Evolutionary conservation across 2,329 filamentous ascomycete species (phyloP), one percentile per base, ranked within the genome.

Genomic region (Penicillium psychrosexuale): DNA sequence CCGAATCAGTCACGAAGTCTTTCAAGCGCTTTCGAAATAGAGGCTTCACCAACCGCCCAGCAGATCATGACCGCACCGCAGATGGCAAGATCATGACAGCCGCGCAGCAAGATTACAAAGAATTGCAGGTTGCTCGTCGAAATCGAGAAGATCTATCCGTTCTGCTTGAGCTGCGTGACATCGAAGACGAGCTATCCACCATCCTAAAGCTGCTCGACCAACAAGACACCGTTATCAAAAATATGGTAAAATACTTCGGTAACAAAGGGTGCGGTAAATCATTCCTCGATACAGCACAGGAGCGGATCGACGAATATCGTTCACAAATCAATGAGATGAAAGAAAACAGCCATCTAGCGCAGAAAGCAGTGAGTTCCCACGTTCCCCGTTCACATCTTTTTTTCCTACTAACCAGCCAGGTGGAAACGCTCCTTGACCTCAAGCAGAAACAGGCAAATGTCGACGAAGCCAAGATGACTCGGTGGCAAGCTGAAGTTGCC

Each of bases 371-470:
- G 65, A 63, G 76, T 61, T 17, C n/a, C 15, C 11, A 19, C 13
- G 7, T 9, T 28, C 6, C 15, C 0, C 22, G 22, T 24, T 24
- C 22, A 2, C 22, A 4, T 28, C 3, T 24, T 34, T n/a, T 3
- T 1, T 8, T 17, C 30, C 15, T 36, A 39, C 50, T 52, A 17
- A 60, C 57, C 17, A 60, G 13, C 2, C 36, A 80, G 76, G 86
- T 85, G 59, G 83, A 86, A 61, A 85, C 85, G 59, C 77, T 87
- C 5, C 80, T 87, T 12, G 83, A 87, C 67, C 84, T 87, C 78
- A 84, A 85, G 38, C 84, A 87, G 65, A 82, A 84, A 15, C 84
- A 87, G 62, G 84, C 84, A 0, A 84, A 87, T 63, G 83, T 87
- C 2, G 84, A 86, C 62, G 84, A 87, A 66, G 83, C 85, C 8